Base-by-base conservation (phyloP, 225 moss, liverwort and hornwort genomes). In the Neckera pumila region DNA sequence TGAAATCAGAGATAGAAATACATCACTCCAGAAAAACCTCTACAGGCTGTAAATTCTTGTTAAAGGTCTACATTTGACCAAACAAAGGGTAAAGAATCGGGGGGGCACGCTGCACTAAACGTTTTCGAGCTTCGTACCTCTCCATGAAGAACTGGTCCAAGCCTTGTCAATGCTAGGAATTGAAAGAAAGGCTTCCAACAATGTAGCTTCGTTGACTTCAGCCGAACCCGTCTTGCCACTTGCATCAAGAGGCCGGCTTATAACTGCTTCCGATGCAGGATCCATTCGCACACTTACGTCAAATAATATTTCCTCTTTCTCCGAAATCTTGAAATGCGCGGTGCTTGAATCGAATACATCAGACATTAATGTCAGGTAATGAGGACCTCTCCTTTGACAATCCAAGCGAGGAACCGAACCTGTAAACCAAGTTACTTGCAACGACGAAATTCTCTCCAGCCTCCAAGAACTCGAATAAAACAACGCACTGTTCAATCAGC, bases 101-200 rank as follows among this genome's bases (percentile, higher is more conserved):
- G 72, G 72, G 56, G 53, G 66, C 84, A 88, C 73, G 83, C 66
- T 84, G n/a, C 75, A 69, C 56, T 36, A 84, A 70, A 81, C 40
- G 71, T 59, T 85, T 56, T 90, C 72, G 78, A 89, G 47, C 64
- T 80, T 56, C 67, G 73, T 64, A 98, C 96, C 98, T 95, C 92
- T 94, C 90, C 94, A 93, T 28, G 97, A 93, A 63, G 97, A 88
- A 93, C 94, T 95, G 47, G 93, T 94, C 97, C 97, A 98, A 74
- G 98, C 98, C 87, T 96, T 98, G 79, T 97, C 95, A 89, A 98
- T 97, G 81, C 92, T 98, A 61, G 98, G 98, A 87, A 97, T 95
- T 27, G 95, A 92, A 88, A 95, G 96, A 83, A 95, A 98, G 45
- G 90, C 93, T 82, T 96, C 95, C 70, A 98, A 89, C 89, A 97